Percentiles rank a stretch among this genome's conserved stretches.
These are phyloP conservation scores for Melocanna baccifera DNA, from an alignment of 176 grass and related monocot genomes.

Conservation along the genomic window DNA sequence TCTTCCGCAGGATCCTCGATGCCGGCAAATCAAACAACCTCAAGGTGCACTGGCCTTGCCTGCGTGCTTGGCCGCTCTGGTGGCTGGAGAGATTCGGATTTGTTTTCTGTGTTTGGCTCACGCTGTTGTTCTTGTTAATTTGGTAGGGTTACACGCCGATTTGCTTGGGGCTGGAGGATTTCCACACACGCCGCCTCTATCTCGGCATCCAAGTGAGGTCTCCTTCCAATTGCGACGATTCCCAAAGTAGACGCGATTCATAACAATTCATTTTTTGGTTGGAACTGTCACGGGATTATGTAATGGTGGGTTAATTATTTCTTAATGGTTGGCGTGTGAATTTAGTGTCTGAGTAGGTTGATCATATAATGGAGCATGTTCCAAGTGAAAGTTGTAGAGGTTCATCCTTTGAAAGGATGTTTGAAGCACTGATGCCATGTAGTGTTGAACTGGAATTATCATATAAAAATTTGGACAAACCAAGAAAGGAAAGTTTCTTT, in stretches of 20 bases:
- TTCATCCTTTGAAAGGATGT: neutral
- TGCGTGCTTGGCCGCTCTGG: neutral
- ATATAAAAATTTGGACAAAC: neutral
- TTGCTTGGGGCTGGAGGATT: constrained; percentile 88
- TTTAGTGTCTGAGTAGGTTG: neutral
- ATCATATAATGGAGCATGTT: constrained; percentile 6
- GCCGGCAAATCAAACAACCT: constrained; percentile 67
- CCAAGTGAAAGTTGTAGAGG: neutral
- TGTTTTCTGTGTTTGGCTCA: neutral
- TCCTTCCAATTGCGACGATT: neutral
- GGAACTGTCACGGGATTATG: neutral
- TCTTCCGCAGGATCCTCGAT: constrained; percentile 73
- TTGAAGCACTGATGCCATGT: neutral
- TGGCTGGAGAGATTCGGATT: neutral
- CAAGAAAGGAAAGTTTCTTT: neutral
- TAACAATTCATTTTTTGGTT: neutral
- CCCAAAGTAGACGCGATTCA: neutral
- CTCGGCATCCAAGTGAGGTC: constrained; percentile 81
- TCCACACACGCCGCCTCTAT: constrained; percentile 91
- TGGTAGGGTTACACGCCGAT: constrained; percentile 83
- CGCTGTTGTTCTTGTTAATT: neutral
- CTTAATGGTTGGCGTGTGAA: neutral
- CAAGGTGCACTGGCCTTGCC: constrained; percentile 35
- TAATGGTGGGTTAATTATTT: neutral
- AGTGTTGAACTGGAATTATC: neutral